Conservation (phyloP, 2,329 filamentous ascomycete genomes). For the Monosporascus sp. region DNA sequence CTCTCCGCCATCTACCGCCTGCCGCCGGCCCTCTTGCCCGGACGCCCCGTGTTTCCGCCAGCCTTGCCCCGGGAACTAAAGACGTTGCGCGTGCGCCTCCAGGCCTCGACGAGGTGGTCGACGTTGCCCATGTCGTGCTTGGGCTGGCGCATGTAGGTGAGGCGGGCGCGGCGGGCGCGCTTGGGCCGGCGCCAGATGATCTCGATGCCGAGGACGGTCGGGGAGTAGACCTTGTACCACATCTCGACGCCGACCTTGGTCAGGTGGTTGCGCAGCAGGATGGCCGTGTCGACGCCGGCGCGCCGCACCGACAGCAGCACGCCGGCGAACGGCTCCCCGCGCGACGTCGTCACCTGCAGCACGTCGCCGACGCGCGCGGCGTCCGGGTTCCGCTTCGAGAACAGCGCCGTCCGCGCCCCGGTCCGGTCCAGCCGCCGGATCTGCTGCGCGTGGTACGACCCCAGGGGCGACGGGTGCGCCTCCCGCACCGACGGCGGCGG, state of each 20-base stretch:
- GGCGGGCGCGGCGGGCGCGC: conserved; percentile 77
- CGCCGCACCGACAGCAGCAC: conserved; percentile 83
- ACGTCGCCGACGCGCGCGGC: conserved; percentile 83
- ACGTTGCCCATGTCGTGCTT: conserved; percentile 85
- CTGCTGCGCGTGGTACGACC: conserved; percentile 62
- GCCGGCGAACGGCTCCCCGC: conserved; percentile 82
- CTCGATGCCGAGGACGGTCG: conserved; percentile 85
- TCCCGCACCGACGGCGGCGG: conserved; percentile 51
- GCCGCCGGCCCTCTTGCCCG: neutral
- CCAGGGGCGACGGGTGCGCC: conserved; percentile 62
- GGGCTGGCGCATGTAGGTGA: conserved; percentile 87
- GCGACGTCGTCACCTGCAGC: conserved; percentile 77
- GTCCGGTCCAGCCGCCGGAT: conserved; percentile 76
- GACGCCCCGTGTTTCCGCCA: conserved; percentile 1
- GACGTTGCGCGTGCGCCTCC: conserved; percentile 36
- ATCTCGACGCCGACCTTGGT: conserved; percentile 89
- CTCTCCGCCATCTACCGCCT: conserved; percentile 3
- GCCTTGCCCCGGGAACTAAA: conserved; percentile 26
- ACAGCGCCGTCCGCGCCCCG: conserved; percentile 75
- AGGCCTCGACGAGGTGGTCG: conserved; percentile 70
- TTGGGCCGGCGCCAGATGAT: conserved; percentile 83
- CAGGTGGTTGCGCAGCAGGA: conserved; percentile 80
- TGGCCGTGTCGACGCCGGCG: conserved; percentile 81
- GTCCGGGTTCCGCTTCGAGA: conserved; percentile 72
- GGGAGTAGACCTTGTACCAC: conserved; percentile 95